A percentile compares a stretch with the other conserved stretches of the same genome.
phyloP scores from a whole-genome alignment of 208 protist genomes.

The Leptomonas pyrrhocoris region DNA sequence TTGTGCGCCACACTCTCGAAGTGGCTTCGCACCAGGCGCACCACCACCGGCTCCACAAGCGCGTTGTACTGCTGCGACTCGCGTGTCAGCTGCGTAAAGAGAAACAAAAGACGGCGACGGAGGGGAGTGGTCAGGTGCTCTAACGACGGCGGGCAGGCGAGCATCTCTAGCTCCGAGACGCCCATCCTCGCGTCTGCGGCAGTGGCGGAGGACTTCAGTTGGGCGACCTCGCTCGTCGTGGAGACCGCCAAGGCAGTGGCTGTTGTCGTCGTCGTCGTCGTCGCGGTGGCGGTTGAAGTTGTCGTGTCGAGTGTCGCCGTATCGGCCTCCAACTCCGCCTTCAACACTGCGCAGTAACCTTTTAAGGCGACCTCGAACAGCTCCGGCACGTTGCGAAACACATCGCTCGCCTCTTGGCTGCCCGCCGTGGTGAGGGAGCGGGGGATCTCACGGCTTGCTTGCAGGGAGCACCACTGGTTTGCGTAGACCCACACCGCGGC shows the following conservation, averaged over 20 bases:
- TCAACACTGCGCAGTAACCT: conserved; percentile 45
- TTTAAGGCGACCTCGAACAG: conserved; percentile 34
- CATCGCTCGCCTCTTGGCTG: conserved; percentile 15
- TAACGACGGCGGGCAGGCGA: conserved; percentile 24
- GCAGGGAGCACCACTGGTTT: conserved; percentile 44
- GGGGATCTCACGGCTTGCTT: conserved; percentile 10
- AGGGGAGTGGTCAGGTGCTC: conserved; percentile 14
- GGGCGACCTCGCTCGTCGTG: conserved; percentile 2
- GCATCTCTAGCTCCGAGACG: conserved; percentile 7
- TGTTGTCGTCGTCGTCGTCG: neutral
- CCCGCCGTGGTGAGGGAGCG: conserved; percentile 23
- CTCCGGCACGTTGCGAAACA: conserved; percentile 18
- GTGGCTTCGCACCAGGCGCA: conserved; percentile 35
- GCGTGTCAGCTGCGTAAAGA: conserved; percentile 53
- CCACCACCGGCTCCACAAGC: conserved; percentile 50
- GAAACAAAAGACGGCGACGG: conserved; percentile 29
- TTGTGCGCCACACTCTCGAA: conserved; percentile 34
- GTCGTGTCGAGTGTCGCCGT: conserved; percentile 24
- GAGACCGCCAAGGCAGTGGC: neutral
- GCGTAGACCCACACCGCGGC: conserved; percentile 63
- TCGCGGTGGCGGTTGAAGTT: neutral
- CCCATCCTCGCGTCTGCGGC: conserved; percentile 5
- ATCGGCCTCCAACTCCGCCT: conserved; percentile 44
- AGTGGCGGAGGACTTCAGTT: conserved; percentile 6
- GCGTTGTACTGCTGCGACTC: conserved; percentile 56